Base-by-base conservation (phyloP, 1,284 basidiomycete species). In the Apiotrichum sp. region DNA sequence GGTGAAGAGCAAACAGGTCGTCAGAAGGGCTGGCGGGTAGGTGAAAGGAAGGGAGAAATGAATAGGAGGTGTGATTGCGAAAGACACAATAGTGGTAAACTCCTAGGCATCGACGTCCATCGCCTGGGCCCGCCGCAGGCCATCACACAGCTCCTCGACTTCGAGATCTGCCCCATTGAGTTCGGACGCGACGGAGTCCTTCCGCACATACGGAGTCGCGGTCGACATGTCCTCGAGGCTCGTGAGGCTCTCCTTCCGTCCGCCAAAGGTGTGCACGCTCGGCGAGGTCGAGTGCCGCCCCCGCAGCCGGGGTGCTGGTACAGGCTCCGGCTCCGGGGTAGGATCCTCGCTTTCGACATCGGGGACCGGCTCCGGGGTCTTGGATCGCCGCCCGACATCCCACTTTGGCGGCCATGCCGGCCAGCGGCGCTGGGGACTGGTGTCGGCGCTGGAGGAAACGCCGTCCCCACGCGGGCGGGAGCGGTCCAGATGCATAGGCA, bases 211-310 rank as follows among this genome's bases (percentile, higher is more conserved):
- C 22, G 22, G 22, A 22, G 36, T 8, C 36, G 36, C 36, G 8
- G 7, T 38, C 8, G 8, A 13, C 8, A 7, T 38, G 13, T 13
- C 36, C 36, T 38, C 36, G 8, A 38, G 8, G 40, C 40, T 41
- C 40, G 40, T 14, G 14, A 41, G 40, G 40, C 40, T 41, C 40
- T 8, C 10, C 14, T 48, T n/a, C 35, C 33, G 7, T 7, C 47
- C 47, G 33, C 52, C 52, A n/a, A 53, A 53, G 5, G 52, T 53
- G 46, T 53, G 38, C 39, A 53, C 52, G 46, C 52, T 53, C 14
- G 52, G 45, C 10, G 52, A 53, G 9, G 38, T 13, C 13, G 39
- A 31, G 39, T 53, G 52, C n/a, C 10, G n/a, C 9, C 34, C 32
- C 32, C 14, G 33, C 33, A 5, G 45, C 33, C n/a, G 5, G 45